Evolutionary conservation across 2,329 filamentous ascomycete genomes (phyloP).

Genomic region (Alternaria rosae): DNA sequence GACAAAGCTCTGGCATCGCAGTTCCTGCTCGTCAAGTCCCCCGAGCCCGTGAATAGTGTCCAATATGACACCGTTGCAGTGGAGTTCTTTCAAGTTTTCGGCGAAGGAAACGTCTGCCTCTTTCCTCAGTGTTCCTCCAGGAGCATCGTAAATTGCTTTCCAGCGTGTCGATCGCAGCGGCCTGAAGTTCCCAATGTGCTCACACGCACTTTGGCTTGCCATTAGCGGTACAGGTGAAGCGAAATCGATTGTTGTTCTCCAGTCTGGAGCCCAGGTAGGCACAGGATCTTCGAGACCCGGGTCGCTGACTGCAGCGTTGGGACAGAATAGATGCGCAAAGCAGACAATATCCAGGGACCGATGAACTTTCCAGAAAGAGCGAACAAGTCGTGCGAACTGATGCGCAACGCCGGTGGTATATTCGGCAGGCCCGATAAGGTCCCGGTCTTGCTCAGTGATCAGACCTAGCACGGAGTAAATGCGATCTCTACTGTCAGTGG

Average conservation of each 20-base stretch:
- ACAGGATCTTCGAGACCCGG: conserved; percentile 16
- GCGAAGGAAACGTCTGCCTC: conserved; percentile 31
- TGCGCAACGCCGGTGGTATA: conserved; percentile 22
- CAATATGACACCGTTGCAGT: conserved; percentile 35
- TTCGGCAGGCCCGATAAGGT: conserved; percentile 34
- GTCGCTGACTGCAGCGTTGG: conserved; percentile 25
- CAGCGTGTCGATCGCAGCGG: conserved; percentile 30
- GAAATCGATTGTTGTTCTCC: conserved; percentile 34
- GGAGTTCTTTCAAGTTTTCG: conserved; percentile 30
- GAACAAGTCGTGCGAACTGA: conserved; percentile 37
- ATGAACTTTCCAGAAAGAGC: conserved; percentile 35
- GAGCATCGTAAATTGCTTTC: conserved; percentile 37
- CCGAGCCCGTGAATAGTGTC: conserved; percentile 35
- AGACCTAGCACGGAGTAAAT: conserved; percentile 42
- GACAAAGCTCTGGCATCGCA: conserved; percentile 36
- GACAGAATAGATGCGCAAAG: conserved; percentile 40
- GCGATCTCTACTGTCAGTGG: conserved; percentile 38
- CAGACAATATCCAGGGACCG: conserved; percentile 39
- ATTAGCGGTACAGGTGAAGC: conserved; percentile 44
- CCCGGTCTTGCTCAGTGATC: conserved; percentile 30
- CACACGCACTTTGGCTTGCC: conserved; percentile 42
- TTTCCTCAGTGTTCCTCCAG: conserved; percentile 25
- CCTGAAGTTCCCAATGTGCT: conserved; percentile 41
- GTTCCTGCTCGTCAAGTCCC: conserved; percentile 33
- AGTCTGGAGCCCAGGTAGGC: conserved; percentile 41